Base-by-base conservation (phyloP, 495 filamentous ascomycete genomes). In the Pyrenula massariospora region DNA sequence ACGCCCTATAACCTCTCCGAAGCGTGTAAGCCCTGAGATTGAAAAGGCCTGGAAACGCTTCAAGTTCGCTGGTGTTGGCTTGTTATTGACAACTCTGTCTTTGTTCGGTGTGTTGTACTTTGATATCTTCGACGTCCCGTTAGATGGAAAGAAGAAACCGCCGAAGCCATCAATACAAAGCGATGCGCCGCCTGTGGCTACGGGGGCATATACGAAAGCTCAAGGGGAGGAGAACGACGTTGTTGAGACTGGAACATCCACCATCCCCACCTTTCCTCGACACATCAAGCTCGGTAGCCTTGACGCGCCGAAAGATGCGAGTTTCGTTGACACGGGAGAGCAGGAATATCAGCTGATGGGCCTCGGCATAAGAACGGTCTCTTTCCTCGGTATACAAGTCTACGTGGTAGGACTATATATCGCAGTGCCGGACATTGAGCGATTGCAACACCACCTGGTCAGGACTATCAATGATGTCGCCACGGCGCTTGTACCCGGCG, bases 331-430 rank as follows among this genome's bases (percentile, higher is more conserved):
- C 19, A 55, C 58, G 12, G 52, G 56, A 10, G 71, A 73, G 22
- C 77, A 83, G 24, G 88, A 94, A 59, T 96, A 95, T 67, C 88
- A 88, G 24, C 79, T 96, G 0, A 75, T 96, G 3, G 93, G 93
- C 0, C 74, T 95, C 47, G 93, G 93, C 10, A 80, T 92, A 53
- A 82, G 93, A 54, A 92, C 86, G 8, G 93, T 98, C 20, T 90
- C 84, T 42, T 95, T 96, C 65, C 67, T 98, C 48, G 71, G 80
- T n/a, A 87, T 98, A 23, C 84, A 95, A 66, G 93, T 98, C 56
- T 98, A 98, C 73, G 87, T 96, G 15, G 87, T 95, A 0, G 93
- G 93, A 5, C 73, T 93, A 59, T 98, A 98, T 70, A 76, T 96
- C 23, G 87, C 87, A 21, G 91, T 84, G 2, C 68, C 81, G 36